Base-by-base conservation (phyloP, 352 stramenopile genomes). In the Globisporangium iwayamae region DNA sequence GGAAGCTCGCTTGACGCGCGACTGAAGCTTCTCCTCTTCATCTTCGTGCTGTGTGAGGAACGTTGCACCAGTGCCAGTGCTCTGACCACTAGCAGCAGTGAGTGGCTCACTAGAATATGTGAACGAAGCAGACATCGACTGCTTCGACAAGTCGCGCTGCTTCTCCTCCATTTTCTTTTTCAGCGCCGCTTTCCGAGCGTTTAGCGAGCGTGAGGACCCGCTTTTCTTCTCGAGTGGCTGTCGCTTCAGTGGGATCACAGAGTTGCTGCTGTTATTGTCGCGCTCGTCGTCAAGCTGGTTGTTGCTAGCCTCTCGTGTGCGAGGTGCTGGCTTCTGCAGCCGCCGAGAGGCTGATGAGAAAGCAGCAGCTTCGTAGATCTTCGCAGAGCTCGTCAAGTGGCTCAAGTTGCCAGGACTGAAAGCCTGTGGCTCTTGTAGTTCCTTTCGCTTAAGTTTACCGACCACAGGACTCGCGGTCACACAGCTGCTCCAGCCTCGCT, bases 11-110 rank as follows among this genome's bases (percentile, higher is more conserved):
- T 63, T 58, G 32, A 20, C 16, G 13, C 50, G 48, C 0, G 56
- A 22, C 16, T 30, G 39, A 1, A 69, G 52, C 32, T 47, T 72
- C 51, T 18, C 75, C 46, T 79, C 74, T 22, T 80, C 72, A 8
- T 81, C 76, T 51, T 78, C 74, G 45, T 62, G 63, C 41, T 85
- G 76, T 0, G 74, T 85, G 16, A 82, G 65, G 51, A 83, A 85
- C 6, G 76, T 83, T 0, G 65, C 39, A 0, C 55, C 46, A 58
- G 53, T 25, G 3, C 28, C 30, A 55, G 20, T 18, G 13, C 4
- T n/a, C 4, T 46, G 39, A 48, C 16, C 13, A 18, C 41, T 20
- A 11, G 22, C 13, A 34, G 10, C 47, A 54, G 22, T 6, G 16
- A 11, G 18, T 34, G 50, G 7, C 2, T 46, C 39, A 8, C 3